phyloP scores from a whole-genome alignment of 495 filamentous ascomycete genomes.

The Talaromyces ruber region DNA sequence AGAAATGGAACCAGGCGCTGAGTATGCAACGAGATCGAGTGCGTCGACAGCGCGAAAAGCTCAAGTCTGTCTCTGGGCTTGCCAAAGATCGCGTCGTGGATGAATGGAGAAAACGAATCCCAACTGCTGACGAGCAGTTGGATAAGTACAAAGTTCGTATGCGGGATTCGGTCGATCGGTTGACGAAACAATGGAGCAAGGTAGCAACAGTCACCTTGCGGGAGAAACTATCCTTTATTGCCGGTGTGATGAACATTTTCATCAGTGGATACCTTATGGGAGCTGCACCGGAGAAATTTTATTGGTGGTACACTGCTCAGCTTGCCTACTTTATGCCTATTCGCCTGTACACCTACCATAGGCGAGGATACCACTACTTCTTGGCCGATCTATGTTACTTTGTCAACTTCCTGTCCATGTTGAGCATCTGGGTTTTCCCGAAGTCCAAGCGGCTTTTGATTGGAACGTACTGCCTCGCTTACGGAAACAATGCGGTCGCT shows the following conservation, averaged over 20 bases:
- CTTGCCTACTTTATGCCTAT: conserved; percentile 94
- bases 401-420: conserved; percentile 77
- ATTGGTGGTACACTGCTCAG: conserved; percentile 83
- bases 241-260: conserved; percentile 92
- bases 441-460: conserved; percentile 87
- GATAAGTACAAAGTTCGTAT: conserved; percentile 84
- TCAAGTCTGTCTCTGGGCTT: conserved; percentile 47
- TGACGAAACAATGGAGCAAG: conserved; percentile 80
- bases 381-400: conserved; percentile 97
- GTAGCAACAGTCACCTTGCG: conserved; percentile 76
- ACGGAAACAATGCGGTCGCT: conserved; percentile 92
- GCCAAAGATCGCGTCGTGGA: conserved; percentile 71
- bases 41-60: conserved; percentile 67
- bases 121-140: conserved; percentile 83
- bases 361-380: conserved; percentile 92
- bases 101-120: conserved; percentile 75
- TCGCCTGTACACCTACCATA: conserved; percentile 82
- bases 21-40: conserved; percentile 79
- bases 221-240: conserved; percentile 95
- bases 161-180: conserved; percentile 75
- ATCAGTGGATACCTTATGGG: conserved; percentile 92
- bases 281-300: conserved; percentile 75
- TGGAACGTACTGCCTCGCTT: conserved; percentile 83
- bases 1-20: conserved; percentile 74
- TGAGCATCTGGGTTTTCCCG: conserved; percentile 87